These are phyloP conservation scores for Lipomyces orientalis DNA, from an alignment of 805 yeast genomes.

Conservation along the genomic window DNA sequence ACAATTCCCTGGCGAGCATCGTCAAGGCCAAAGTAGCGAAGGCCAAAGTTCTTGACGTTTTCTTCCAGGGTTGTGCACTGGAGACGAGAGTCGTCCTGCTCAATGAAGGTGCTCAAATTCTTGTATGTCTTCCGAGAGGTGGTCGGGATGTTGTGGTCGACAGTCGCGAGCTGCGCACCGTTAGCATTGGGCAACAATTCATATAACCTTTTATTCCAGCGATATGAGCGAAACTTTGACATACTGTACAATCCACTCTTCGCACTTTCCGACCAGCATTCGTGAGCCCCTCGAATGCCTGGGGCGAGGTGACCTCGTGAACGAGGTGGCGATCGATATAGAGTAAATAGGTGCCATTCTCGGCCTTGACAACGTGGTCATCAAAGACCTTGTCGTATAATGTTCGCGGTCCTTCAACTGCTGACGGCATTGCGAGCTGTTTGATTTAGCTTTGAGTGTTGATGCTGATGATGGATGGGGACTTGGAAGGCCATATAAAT, in stretches of 20 bases:
- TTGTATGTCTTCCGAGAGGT: slow-evolving; percentile 79
- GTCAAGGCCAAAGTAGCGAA: slow-evolving; percentile 92
- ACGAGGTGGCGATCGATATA: slow-evolving; percentile 97
- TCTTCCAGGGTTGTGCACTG: slow-evolving; percentile 93
- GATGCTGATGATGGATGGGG: background rate
- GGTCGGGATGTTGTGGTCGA: slow-evolving; percentile 85
- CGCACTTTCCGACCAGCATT: slow-evolving; percentile 89
- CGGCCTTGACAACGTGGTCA: slow-evolving; percentile 90
- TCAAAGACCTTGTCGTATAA: slow-evolving; percentile 95
- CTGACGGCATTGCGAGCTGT: slow-evolving; percentile 42
- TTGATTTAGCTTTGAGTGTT: background rate
- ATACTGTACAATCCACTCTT: slow-evolving; percentile 55
- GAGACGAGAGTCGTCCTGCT: slow-evolving; percentile 87
- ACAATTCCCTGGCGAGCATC: slow-evolving; percentile 97
- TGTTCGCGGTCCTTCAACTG: slow-evolving; percentile 61
- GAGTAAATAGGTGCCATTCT: slow-evolving; percentile 81
- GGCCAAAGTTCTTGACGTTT: slow-evolving; percentile 86
- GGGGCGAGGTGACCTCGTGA: slow-evolving; percentile 99
- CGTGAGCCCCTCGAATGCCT: slow-evolving; percentile 94
- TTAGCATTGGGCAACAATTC: background rate
- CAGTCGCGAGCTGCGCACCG: slow-evolving; percentile 39
- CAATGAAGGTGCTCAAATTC: slow-evolving; percentile 76
- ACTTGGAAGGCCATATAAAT: background rate
- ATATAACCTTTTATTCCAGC: background rate
- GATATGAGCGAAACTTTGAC: slow-evolving; percentile 4